Evolutionary conservation across 2,329 filamentous ascomycete species (phyloP).

Genomic region (Arachnomyces sp.): DNA sequence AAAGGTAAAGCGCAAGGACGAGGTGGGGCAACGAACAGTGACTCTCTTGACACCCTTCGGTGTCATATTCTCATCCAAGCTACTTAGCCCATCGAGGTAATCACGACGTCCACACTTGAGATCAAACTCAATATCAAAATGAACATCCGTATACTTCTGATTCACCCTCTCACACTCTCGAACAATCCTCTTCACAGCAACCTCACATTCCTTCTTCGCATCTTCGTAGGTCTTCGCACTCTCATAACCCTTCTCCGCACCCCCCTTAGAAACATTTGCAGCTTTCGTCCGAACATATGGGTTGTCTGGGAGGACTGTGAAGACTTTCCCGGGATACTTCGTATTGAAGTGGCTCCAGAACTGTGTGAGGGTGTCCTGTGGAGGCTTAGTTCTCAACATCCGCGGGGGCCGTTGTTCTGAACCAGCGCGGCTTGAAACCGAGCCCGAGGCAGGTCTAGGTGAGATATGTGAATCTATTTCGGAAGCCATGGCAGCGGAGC

Average conservation of each 20-base stretch:
- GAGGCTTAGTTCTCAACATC: constrained; percentile 46
- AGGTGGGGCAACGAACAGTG: constrained; percentile 30
- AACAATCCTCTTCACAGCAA: constrained; percentile 50
- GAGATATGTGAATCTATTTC: constrained; percentile 2
- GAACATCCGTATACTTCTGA: constrained; percentile 76
- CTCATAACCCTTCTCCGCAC: constrained; percentile 44
- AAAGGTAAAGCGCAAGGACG: constrained; percentile 12
- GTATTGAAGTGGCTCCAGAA: constrained; percentile 67
- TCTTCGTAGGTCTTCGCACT: constrained; percentile 63
- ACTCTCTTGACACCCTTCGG: constrained; percentile 71
- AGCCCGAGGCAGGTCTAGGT: constrained; percentile 24
- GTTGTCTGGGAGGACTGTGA: constrained; percentile 61
- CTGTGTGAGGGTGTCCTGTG: constrained; percentile 60
- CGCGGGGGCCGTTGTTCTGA: constrained; percentile 12
- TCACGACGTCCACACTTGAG: constrained; percentile 51
- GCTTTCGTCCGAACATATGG: constrained; percentile 54
- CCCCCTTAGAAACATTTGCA: constrained; percentile 46
- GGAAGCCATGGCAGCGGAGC: background rate
- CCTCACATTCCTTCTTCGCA: constrained; percentile 59
- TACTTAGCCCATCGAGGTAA: constrained; percentile 43
- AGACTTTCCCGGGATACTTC: constrained; percentile 63
- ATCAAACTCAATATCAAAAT: constrained; percentile 77
- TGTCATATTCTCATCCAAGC: constrained; percentile 30
- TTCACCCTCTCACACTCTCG: constrained; percentile 65
- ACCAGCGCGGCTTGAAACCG: constrained; percentile 20